Percentiles rank a stretch among this genome's conserved stretches.
These are phyloP conservation scores for Entelexis paramagnoliae DNA, from an alignment of 1,139 yeast genomes.

Conservation along the genomic window DNA sequence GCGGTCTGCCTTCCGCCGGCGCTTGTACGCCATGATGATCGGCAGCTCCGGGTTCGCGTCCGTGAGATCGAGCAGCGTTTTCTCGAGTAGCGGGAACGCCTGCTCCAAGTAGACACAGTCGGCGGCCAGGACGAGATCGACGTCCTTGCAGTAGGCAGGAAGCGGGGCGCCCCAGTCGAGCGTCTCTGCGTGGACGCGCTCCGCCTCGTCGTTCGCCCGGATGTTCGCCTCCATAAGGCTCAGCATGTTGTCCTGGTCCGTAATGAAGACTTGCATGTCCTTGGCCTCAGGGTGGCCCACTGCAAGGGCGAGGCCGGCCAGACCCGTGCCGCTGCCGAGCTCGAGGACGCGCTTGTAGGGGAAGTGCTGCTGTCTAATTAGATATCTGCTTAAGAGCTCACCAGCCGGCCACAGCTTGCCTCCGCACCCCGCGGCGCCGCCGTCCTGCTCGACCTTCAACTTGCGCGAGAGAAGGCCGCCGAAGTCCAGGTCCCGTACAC, in stretches of 20 bases:
- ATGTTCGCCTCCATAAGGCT: conserved; percentile 41
- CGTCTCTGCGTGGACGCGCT: conserved; percentile 35
- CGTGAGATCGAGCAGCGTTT: conserved; percentile 40
- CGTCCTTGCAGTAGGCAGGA: conserved; percentile 33
- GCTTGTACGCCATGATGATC: conserved; percentile 42
- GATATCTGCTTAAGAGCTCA: conserved; percentile 40
- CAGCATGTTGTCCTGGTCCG: conserved; percentile 36
- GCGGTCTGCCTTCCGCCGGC: conserved; percentile 46
- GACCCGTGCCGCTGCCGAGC: conserved; percentile 49
- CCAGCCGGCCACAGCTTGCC: conserved; percentile 54
- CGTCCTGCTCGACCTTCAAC: conserved; percentile 42
- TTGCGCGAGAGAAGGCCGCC: conserved; percentile 36
- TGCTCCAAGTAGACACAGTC: conserved; percentile 48
- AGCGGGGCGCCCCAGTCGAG: conserved; percentile 43
- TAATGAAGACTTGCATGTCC: conserved; percentile 36
- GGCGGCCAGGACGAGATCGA: conserved; percentile 45
- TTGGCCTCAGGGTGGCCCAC: conserved; percentile 26
- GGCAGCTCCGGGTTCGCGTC: conserved; percentile 31
- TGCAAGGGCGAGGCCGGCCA: conserved; percentile 38
- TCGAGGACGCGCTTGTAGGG: conserved; percentile 36
- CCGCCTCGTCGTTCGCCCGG: conserved; percentile 33
- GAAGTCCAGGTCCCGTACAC: conserved; percentile 36
- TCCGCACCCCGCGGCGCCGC: conserved; percentile 51
- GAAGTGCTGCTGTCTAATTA: conserved; percentile 30
- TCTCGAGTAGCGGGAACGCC: conserved; percentile 43